A percentile compares a stretch with the other conserved stretches of the same genome.
Conservation (phyloP, 805 yeast species). For the Saccharomycopsis fermentans region DNA sequence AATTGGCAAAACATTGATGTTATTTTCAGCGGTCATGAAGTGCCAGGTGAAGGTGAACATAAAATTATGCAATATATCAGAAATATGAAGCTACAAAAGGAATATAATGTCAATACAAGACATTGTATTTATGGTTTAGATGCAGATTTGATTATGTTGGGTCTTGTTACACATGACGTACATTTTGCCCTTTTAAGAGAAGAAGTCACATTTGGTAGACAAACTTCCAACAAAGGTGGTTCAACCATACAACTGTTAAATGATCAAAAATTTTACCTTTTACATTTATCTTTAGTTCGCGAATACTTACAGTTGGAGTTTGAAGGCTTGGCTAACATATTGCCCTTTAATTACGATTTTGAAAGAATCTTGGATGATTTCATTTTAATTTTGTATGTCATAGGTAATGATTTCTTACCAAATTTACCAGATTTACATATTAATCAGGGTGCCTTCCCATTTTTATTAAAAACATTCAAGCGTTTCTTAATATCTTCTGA, state of each 20-base stretch:
- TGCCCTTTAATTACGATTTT: slow-evolving; percentile 64
- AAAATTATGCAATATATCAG: slow-evolving; percentile 92
- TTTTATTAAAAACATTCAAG: slow-evolving; percentile 79
- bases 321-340: slow-evolving; percentile 49
- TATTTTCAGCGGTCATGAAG: slow-evolving; percentile 86
- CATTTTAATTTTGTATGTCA: slow-evolving; percentile 81
- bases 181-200: slow-evolving; percentile 91
- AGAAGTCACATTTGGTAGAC: slow-evolving; percentile 81
- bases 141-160: slow-evolving; percentile 92
- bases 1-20: slow-evolving; percentile 75
- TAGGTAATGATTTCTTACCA: slow-evolving; percentile 97
- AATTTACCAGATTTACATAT: slow-evolving; percentile 88
- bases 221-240: slow-evolving; percentile 22
- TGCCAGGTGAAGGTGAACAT: slow-evolving; percentile 98
- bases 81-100: slow-evolving; percentile 60
- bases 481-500: slow-evolving; percentile 61
- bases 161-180: slow-evolving; percentile 88
- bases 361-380: slow-evolving; percentile 90
- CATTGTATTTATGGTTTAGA: slow-evolving; percentile 95
- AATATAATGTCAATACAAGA: slow-evolving; percentile 68
- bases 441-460: slow-evolving; percentile 95
- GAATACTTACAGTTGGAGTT: slow-evolving; percentile 88
- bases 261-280: slow-evolving; percentile 69
- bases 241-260: slow-evolving; percentile 41
- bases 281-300: slow-evolving; percentile 80